Base-by-base conservation (phyloP, 176 grass and related monocot species). In the Aegilops longissima region DNA sequence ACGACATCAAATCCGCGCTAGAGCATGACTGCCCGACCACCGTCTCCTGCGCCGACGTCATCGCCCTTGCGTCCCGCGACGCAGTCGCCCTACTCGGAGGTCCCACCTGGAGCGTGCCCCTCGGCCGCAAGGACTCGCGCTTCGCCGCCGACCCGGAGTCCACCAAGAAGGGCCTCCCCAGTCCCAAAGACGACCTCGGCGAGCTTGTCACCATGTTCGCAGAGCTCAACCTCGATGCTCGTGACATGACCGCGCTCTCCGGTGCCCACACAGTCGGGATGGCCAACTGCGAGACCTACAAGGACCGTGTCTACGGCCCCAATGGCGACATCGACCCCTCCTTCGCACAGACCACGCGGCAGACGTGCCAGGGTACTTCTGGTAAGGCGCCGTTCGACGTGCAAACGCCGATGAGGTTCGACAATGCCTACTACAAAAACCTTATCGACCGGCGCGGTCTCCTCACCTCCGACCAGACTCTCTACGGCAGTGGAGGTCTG, bases 41-140 rank as follows among this genome's bases (percentile, higher is more conserved):
- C 6, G 88, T 95, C 65, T 95, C 93, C 18, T 95, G 93, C 36
- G 79, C 93, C 7, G 93, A 95, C 23, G 66, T 85, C 20, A 40
- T 95, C 27, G 80, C 88, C 0, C 80, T 96, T 12, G 89, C 94
- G 12, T 62, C 94, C 4, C 82, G 84, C 34, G 94, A 96, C 42
- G 92, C 91, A 18, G 94, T 96, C 25, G 30, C 62, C 17, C 9
- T 88, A 47, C 86, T 93, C 51, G 93, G 90, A 21, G 93, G 95
- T 1, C 93, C 89, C 4, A 13, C 31, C 35, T 97, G 95, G 95
- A 38, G 65, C 29, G 90, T 97, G 66, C 89, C 84, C 23, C 75
- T 97, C 33, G 95, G 92, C 16, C 90, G 93, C 38, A 93, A 69
- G 91, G 95, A 97, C 56, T 83, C 95, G 3, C 90, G 33, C 47